Evolutionary conservation across 2,329 filamentous ascomycete genomes (phyloP).

Genomic region (Truncatella angustata): DNA sequence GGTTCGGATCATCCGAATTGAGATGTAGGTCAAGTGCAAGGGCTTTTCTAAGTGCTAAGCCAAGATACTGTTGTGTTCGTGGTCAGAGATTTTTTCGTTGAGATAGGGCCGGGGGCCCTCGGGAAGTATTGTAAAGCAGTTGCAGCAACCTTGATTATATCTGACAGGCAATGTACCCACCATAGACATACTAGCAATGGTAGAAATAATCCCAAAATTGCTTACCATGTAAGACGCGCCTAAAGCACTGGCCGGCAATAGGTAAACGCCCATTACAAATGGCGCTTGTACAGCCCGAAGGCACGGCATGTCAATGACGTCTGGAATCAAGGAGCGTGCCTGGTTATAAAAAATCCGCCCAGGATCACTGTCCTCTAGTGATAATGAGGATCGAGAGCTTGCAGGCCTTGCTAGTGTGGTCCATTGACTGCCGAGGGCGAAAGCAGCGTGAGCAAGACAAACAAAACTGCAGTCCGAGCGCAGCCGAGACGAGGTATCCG

Average conservation of each 20-base stretch:
- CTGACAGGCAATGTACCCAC: too few species aligned
- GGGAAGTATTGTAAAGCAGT: too few species aligned
- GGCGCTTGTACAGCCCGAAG: constrained; percentile 31
- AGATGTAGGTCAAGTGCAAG: constrained; percentile 27
- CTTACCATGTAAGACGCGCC: constrained; percentile 31
- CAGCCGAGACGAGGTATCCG: constrained; percentile 15
- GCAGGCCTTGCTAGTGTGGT: constrained; percentile 27
- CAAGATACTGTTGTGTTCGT: too few species aligned
- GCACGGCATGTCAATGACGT: constrained; percentile 31
- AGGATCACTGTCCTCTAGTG: constrained; percentile 21
- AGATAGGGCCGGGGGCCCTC: too few species aligned
- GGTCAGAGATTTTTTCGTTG: too few species aligned
- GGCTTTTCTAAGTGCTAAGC: constrained; percentile 26
- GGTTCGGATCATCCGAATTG: constrained; percentile 19
- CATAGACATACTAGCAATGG: too few species aligned
- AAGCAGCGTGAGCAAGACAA: constrained; percentile 23
- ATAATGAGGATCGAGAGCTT: background rate
- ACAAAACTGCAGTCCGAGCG: constrained; percentile 23
- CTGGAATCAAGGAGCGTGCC: constrained; percentile 27
- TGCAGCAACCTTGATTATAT: too few species aligned
- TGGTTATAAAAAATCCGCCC: constrained; percentile 29
- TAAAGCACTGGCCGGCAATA: constrained; percentile 32
- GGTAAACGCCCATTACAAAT: constrained; percentile 32
- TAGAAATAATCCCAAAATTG: too few species aligned
- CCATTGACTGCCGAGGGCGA: constrained; percentile 34